Evolutionary conservation across 352 stramenopile species (phyloP), one percentile per base, ranked within the genome.

Genomic region (Phytophthora pinifolia): DNA sequence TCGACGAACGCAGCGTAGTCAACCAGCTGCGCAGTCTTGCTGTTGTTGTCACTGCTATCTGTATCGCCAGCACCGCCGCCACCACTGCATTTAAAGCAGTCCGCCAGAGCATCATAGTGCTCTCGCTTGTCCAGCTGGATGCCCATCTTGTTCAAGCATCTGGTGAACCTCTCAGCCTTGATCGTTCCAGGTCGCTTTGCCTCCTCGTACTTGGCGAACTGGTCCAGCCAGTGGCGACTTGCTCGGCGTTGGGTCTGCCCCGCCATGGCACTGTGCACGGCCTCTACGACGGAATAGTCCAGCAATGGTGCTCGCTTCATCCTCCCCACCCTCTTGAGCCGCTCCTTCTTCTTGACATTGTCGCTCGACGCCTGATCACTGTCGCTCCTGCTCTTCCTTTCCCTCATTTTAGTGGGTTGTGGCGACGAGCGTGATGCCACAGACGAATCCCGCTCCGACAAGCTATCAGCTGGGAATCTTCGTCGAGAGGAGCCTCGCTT

Each of bases 1-100:
- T 91, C 78, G 17, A 82, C 46, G 44, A 91, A 91, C 4, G 62
- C 48, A 1, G 61, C 32, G 34, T 89, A 91, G 41, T 88, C 76
- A 14, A 89, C 61, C 9, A 57, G 14, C 25, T 67, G 49, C 39
- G 53, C 48, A 13, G 47, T 27, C 1, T 33, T 18, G 3, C 42
- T 55, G 7, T 59, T 51, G 30, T 67, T 65, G 34, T 41, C 29
- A 36, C 15, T 50, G 10, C 14, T 46, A 12, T 54, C 43, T 25
- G 53, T 57, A 1, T 67, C 47, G 7, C 38, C 55, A 15, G 46
- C 44, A 20, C 9, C 33, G 9, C 34, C 14, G 9, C 6, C 31
- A 1, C 18, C 49, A 35, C 15, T 32, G 25, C 59, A 39, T 9
- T 42, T 42, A 56, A 87, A 91, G 54, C 78, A 89, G 12, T 50